Percentiles rank a stretch among this genome's conserved stretches.
These are phyloP conservation scores for Fusarium sp. DNA, from an alignment of 2,329 filamentous ascomycete genomes.

Conservation along the genomic window DNA sequence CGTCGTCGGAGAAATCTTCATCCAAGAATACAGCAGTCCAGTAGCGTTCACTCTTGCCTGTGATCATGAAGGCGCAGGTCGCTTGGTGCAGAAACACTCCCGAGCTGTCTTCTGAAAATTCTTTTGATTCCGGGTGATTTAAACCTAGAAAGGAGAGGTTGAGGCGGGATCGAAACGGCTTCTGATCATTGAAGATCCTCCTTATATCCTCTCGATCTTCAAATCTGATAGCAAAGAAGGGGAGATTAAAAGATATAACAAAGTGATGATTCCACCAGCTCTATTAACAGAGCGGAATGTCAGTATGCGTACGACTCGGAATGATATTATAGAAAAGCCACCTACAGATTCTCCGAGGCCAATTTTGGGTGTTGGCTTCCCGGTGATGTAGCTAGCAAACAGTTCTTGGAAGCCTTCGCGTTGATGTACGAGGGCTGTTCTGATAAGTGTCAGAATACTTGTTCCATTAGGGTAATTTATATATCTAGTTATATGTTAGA, in stretches of 20 bases:
- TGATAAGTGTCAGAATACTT: conserved; percentile 7
- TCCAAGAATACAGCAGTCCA: conserved; percentile 4
- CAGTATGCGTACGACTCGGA: not conserved
- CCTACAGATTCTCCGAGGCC: conserved; percentile 1
- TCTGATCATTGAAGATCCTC: not conserved
- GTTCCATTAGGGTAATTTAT: conserved; percentile 13
- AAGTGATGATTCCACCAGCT: conserved; percentile 3
- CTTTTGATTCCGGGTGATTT: not conserved
- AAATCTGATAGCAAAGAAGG: conserved; percentile 10
- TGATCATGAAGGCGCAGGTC: conserved; percentile 2
- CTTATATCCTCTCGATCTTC: conserved; percentile 1
- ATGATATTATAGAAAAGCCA: not conserved
- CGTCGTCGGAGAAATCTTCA: not conserved
- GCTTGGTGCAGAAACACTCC: conserved; percentile 1
- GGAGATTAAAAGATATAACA: conserved; percentile 13
- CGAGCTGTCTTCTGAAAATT: not conserved
- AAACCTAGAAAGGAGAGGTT: not conserved
- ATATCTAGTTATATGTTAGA: conserved; percentile 4
- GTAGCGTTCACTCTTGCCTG: conserved; percentile 2
- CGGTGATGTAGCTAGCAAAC: conserved; percentile 13
- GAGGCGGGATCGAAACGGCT: not conserved
- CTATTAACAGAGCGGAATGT: not conserved
- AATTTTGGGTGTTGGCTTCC: not conserved
- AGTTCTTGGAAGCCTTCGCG: conserved; percentile 2
- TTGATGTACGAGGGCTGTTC: not conserved